These are phyloP conservation scores for Albophoma yamanashiensis DNA, from an alignment of 2,329 filamentous ascomycete species.

Conservation along the genomic window DNA sequence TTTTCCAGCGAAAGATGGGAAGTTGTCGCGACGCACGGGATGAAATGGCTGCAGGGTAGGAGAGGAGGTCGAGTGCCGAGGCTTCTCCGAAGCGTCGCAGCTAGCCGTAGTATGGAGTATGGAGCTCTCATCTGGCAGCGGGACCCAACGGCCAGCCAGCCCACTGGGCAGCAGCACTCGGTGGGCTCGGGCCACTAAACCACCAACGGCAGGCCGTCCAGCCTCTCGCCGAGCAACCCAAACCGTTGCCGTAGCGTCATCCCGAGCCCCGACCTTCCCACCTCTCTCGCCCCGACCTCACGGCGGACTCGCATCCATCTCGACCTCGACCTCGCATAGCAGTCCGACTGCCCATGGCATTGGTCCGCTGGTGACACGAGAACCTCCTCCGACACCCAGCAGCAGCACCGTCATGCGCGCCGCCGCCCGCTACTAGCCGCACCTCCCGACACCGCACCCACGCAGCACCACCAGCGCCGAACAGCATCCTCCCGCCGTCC, in stretches of 20 bases:
- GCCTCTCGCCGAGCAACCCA: neutral
- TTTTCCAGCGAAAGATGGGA: neutral
- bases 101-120: neutral
- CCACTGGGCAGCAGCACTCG: neutral
- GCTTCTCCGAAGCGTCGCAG: neutral
- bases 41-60: neutral
- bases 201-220: neutral
- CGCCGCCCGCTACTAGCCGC: conserved; percentile 3
- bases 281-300: neutral
- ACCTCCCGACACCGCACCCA: neutral
- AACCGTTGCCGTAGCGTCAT: neutral
- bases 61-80: neutral
- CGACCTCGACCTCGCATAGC: neutral
- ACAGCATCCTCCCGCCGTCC: neutral
- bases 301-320: neutral
- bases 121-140: neutral
- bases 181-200: neutral
- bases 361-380: conserved; percentile 4
- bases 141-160: neutral
- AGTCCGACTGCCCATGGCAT: conserved; percentile 1
- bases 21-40: neutral
- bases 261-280: neutral
- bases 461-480: too few relatives aligned
- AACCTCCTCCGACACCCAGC: conserved; percentile 2
- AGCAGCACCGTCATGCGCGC: conserved; percentile 9